Conservation (phyloP, 2,329 filamentous ascomycete genomes). For the Mycogone perniciosa region DNA sequence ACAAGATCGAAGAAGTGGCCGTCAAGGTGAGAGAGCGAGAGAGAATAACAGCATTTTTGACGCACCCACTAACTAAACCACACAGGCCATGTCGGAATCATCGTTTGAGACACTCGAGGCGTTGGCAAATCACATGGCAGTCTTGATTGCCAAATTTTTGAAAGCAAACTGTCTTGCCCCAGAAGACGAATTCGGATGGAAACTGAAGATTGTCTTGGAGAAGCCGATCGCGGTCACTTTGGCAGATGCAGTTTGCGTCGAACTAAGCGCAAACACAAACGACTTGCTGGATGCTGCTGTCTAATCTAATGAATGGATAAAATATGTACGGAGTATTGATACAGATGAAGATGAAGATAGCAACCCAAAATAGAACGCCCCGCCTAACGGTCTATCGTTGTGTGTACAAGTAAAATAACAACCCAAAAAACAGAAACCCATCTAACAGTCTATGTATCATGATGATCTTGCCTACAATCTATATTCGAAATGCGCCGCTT, state of each 20-base stretch:
- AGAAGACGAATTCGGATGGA: conserved; percentile 32
- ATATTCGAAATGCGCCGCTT: no score
- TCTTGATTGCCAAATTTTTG: conserved; percentile 40
- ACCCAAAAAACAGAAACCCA: no score
- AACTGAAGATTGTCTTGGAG: conserved; percentile 56
- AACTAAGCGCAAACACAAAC: conserved; percentile 33
- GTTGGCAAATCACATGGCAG: conserved; percentile 44
- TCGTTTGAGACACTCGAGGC: conserved; percentile 59
- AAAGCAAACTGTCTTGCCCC: conserved; percentile 10
- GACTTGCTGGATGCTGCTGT: conserved; percentile 11
- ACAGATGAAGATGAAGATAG: no score
- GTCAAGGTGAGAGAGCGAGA: conserved; percentile 47
- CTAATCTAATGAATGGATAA: no score
- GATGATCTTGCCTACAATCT: no score
- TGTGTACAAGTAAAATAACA: no score
- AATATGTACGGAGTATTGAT: no score
- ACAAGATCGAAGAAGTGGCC: conserved; percentile 51
- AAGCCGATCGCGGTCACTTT: conserved; percentile 70
- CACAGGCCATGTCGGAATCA: conserved; percentile 48
- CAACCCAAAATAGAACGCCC: no score
- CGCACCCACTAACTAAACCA: not conserved
- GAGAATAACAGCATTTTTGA: not conserved
- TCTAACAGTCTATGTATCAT: no score
- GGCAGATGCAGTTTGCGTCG: conserved; percentile 64
- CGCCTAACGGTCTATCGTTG: no score